A percentile compares a stretch with the other conserved stretches of the same genome.
phyloP scores from a whole-genome alignment of 345 rosid species.

The Moricandia moricandioides region DNA sequence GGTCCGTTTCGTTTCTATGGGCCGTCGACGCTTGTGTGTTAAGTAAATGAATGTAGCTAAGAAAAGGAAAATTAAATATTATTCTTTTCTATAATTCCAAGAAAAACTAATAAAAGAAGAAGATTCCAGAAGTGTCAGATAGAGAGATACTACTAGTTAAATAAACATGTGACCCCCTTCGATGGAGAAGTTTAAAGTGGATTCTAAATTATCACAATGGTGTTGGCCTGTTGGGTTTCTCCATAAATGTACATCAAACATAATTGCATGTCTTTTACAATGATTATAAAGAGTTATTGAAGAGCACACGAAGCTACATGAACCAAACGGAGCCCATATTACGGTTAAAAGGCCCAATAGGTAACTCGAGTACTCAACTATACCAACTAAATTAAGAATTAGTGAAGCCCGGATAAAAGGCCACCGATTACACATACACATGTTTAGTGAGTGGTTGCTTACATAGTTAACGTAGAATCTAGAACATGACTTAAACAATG shows the following conservation, averaged over 20 bases:
- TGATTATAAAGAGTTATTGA: not conserved
- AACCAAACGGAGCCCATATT: not conserved
- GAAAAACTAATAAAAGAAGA: not conserved
- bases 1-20: slow-evolving; percentile 20
- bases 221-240: not conserved
- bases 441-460: too few relatives aligned
- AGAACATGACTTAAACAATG: not conserved
- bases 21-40: slow-evolving; percentile 27
- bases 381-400: too few relatives aligned
- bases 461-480: not conserved
- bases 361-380: too few relatives aligned
- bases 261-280: not conserved
- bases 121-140: not conserved
- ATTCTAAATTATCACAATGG: not conserved
- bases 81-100: not conserved
- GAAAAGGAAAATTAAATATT: slow-evolving; percentile 15
- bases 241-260: not conserved
- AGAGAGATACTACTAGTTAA: not conserved
- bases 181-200: not conserved
- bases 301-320: not conserved
- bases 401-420: too few relatives aligned
- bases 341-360: not conserved
- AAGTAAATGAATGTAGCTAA: slow-evolving; percentile 30
- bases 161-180: not conserved
- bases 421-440: too few relatives aligned